Conservation (phyloP, 495 filamentous ascomycete species). For the Antarctomyces pellizariae region DNA sequence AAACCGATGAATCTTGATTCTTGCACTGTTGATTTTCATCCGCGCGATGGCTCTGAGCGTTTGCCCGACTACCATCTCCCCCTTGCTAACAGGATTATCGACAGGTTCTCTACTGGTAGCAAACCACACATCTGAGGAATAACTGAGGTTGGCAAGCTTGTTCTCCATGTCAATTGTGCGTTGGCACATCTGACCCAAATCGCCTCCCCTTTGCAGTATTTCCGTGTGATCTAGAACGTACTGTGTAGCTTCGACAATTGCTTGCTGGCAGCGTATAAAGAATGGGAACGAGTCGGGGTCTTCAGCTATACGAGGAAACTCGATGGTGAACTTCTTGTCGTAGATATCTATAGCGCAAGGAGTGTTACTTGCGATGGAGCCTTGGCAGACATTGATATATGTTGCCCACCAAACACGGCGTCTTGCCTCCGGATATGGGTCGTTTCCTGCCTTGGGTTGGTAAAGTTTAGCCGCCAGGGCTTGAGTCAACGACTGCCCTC, state of each 20-base stretch:
- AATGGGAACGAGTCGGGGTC: slow-evolving; percentile 5
- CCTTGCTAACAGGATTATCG: slow-evolving; percentile 17
- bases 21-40: slow-evolving; percentile 35
- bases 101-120: slow-evolving; percentile 15
- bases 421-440: slow-evolving; percentile 25
- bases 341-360: slow-evolving; percentile 29
- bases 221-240: slow-evolving; percentile 29
- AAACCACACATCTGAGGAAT: slow-evolving; percentile 21
- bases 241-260: slow-evolving; percentile 28
- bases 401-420: slow-evolving; percentile 42
- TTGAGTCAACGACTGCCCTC: slow-evolving; percentile 26
- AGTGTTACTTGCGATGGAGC: slow-evolving; percentile 34
- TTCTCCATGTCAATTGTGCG: slow-evolving; percentile 31
- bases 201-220: too few relatives aligned
- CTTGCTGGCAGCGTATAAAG: slow-evolving; percentile 27
- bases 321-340: slow-evolving; percentile 27
- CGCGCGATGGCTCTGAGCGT: slow-evolving; percentile 29
- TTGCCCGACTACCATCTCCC: slow-evolving; percentile 23
- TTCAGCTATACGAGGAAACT: not conserved
- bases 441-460: slow-evolving; percentile 1
- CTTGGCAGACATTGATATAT: slow-evolving; percentile 34
- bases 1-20: slow-evolving; percentile 37
- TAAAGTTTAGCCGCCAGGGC: slow-evolving; percentile 1
- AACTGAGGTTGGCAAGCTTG: slow-evolving; percentile 23
- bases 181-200: slow-evolving; percentile 15